Percentiles rank a stretch among this genome's conserved stretches.
Conservation (phyloP, 2,329 filamentous ascomycete species). For the Pseudogymnoascus sp. region DNA sequence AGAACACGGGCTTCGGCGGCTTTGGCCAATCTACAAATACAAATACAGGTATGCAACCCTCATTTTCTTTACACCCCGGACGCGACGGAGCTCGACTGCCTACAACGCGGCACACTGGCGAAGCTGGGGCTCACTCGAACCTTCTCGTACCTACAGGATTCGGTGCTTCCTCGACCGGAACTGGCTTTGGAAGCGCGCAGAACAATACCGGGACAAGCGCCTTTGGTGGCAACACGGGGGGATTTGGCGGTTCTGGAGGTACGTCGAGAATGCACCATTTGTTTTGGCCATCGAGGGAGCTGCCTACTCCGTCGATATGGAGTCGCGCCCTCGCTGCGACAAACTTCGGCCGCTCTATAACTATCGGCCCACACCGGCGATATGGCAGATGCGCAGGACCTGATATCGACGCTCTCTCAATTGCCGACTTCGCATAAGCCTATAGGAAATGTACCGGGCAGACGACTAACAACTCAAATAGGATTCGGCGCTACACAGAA, state of each 20-base stretch:
- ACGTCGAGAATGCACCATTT: constrained; percentile 23
- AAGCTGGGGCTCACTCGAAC: constrained; percentile 28
- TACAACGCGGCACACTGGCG: constrained; percentile 17
- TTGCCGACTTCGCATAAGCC: neutral
- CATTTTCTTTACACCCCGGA: constrained; percentile 11
- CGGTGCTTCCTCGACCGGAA: constrained; percentile 29
- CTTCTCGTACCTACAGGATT: constrained; percentile 31
- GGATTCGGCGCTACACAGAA: constrained; percentile 37
- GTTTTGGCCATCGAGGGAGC: neutral
- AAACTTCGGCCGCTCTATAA: neutral
- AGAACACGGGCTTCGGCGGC: constrained; percentile 47
- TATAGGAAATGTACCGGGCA: neutral
- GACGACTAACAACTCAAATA: constrained; percentile 13
- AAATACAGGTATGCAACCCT: constrained; percentile 28
- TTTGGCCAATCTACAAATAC: constrained; percentile 32
- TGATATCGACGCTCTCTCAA: neutral
- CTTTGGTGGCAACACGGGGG: constrained; percentile 30
- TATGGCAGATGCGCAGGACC: neutral
- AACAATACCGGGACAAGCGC: constrained; percentile 30
- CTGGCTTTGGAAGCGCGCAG: constrained; percentile 32
- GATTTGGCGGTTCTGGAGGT: constrained; percentile 32
- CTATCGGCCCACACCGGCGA: neutral
- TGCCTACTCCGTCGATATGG: neutral
- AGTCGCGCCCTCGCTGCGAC: neutral
- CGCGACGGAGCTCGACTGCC: constrained; percentile 14